Percentiles rank a stretch among this genome's conserved stretches.
These are phyloP conservation scores for Suhomyces coccinellae DNA, from an alignment of 1,139 yeast species.

Conservation along the genomic window DNA sequence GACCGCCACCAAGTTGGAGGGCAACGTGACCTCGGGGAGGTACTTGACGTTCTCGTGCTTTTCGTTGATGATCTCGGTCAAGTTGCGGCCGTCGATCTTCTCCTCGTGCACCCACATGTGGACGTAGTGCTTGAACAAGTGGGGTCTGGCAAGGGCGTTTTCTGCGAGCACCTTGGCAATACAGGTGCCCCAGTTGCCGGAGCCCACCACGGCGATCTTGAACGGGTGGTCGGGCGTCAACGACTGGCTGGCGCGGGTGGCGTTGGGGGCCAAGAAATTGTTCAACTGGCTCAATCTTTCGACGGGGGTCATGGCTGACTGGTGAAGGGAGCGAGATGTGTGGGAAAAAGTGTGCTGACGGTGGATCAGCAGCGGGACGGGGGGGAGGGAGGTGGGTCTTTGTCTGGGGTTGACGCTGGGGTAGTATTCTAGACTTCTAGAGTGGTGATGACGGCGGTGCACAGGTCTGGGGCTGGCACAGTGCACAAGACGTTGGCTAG, in stretches of 20 bases:
- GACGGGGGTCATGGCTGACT: constrained; percentile 21
- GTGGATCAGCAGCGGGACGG: no score
- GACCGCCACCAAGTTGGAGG: constrained; percentile 43
- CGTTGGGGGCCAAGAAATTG: constrained; percentile 33
- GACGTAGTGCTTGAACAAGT: constrained; percentile 39
- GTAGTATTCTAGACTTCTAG: no score
- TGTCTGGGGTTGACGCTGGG: no score
- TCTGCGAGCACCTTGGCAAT: constrained; percentile 50
- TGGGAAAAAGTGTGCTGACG: background rate
- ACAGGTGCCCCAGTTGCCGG: constrained; percentile 54
- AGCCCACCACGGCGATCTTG: constrained; percentile 45
- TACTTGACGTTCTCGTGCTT: constrained; percentile 49
- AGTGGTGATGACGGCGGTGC: no score
- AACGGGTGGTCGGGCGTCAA: constrained; percentile 36
- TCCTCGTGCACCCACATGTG: constrained; percentile 54
- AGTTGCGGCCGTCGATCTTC: constrained; percentile 41
- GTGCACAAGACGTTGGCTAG: no score
- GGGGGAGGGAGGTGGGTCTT: no score
- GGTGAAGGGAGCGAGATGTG: background rate
- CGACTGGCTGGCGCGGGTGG: constrained; percentile 17
- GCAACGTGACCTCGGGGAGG: constrained; percentile 46
- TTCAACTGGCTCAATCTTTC: constrained; percentile 44
- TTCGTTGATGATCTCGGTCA: constrained; percentile 46
- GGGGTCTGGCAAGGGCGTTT: constrained; percentile 42
- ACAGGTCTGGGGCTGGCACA: no score